Conservation (phyloP, 2,329 filamentous ascomycete genomes). For the Xylaria sp. region DNA sequence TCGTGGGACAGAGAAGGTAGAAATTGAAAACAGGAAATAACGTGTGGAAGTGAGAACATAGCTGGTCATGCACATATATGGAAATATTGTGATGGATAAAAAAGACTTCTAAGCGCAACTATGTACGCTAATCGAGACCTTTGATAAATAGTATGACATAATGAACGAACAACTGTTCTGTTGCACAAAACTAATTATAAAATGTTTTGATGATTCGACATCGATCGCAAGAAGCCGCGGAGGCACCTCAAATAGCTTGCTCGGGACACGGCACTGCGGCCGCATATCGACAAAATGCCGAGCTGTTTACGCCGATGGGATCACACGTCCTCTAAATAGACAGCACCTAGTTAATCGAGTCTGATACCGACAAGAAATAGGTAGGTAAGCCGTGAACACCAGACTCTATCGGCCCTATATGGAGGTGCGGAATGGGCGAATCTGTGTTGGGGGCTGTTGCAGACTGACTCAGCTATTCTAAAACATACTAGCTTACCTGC, state of each 20-base stretch:
- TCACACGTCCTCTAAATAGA: neutral
- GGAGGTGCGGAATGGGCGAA: neutral
- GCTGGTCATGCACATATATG: neutral
- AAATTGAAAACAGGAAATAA: neutral
- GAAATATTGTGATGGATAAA: neutral
- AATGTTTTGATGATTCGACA: neutral
- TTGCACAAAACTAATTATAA: neutral
- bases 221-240: neutral
- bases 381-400: neutral
- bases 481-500: neutral
- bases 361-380: neutral
- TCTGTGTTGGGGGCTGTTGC: neutral
- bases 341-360: neutral
- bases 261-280: neutral
- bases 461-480: slow-evolving; percentile 22
- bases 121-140: neutral
- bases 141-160: neutral
- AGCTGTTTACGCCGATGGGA: neutral
- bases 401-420: slow-evolving; percentile 9
- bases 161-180: neutral
- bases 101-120: neutral
- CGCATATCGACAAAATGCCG: slow-evolving; percentile 8
- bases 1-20: neutral
- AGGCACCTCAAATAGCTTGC: neutral
- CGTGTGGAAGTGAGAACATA: neutral